phyloP scores from a whole-genome alignment of 2,329 filamentous ascomycete species.

The Lachnellula suecica region DNA sequence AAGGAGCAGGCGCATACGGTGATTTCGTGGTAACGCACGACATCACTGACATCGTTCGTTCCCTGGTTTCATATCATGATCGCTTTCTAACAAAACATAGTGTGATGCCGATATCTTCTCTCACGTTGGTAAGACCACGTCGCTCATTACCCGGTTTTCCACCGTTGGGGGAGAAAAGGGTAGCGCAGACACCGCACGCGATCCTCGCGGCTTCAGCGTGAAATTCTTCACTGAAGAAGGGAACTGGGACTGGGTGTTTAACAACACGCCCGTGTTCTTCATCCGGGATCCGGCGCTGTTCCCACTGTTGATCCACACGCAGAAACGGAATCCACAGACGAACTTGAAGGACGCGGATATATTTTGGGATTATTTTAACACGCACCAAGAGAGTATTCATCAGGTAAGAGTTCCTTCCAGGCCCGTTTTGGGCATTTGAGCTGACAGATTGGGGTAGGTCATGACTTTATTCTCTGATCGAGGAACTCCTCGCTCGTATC shows the following conservation, averaged over 20 bases:
- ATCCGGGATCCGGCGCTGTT: conserved; percentile 48
- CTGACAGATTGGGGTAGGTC: no score
- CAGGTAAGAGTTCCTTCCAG: no score
- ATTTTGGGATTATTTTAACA: conserved; percentile 44
- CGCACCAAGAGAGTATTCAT: conserved; percentile 37
- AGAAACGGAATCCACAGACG: conserved; percentile 40
- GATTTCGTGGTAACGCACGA: conserved; percentile 34
- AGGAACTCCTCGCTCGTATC: conserved; percentile 46
- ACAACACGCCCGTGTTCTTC: conserved; percentile 44
- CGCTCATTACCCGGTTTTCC: conserved; percentile 70
- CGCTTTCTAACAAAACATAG: conserved; percentile 70
- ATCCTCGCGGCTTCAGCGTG: conserved; percentile 71
- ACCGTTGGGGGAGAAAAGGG: conserved; percentile 70
- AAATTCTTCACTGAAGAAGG: conserved; percentile 36
- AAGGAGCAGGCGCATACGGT: conserved; percentile 57
- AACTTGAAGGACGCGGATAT: conserved; percentile 34
- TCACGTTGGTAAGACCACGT: conserved; percentile 56
- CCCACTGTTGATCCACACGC: conserved; percentile 44
- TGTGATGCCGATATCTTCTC: conserved; percentile 66
- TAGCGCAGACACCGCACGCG: conserved; percentile 67
- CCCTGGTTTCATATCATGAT: conserved; percentile 62
- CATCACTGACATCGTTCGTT: conserved; percentile 60
- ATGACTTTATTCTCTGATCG: conserved; percentile 50
- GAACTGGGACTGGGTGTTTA: conserved; percentile 65
- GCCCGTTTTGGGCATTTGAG: no score